Conservation (phyloP, 352 stramenopile species). For the Phytophthora citrophthora region DNA sequence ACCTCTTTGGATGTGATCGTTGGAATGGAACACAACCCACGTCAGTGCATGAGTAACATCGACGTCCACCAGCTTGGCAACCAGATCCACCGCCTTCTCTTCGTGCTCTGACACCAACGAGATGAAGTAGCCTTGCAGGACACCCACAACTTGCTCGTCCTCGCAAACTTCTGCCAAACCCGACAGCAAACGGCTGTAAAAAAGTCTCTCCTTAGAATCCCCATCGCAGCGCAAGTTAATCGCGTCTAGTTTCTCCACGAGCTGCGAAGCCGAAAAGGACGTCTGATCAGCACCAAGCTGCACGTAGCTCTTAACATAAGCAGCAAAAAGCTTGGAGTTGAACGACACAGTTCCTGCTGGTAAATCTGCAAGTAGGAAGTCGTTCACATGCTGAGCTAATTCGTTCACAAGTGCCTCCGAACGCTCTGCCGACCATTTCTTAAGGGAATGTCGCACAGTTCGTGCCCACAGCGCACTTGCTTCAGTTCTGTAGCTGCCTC, state of each 20-base stretch:
- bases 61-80: slow-evolving; percentile 65
- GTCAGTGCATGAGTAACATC: slow-evolving; percentile 79
- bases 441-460: slow-evolving; percentile 42
- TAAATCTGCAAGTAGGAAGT: slow-evolving; percentile 43
- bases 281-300: slow-evolving; percentile 46
- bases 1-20: slow-evolving; percentile 22
- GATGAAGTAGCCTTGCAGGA: slow-evolving; percentile 52
- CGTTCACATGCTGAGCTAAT: slow-evolving; percentile 62
- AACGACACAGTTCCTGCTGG: slow-evolving; percentile 34
- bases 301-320: slow-evolving; percentile 59
- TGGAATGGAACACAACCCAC: slow-evolving; percentile 72
- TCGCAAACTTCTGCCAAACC: slow-evolving; percentile 68
- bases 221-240: slow-evolving; percentile 51
- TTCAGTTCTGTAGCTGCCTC: slow-evolving; percentile 56
- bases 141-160: slow-evolving; percentile 41
- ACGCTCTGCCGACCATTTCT: slow-evolving; percentile 47
- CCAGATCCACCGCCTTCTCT: slow-evolving; percentile 32
- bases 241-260: slow-evolving; percentile 60
- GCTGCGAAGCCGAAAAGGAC: slow-evolving; percentile 34
- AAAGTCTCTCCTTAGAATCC: slow-evolving; percentile 25
- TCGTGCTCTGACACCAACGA: slow-evolving; percentile 35
- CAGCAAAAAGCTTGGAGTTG: slow-evolving; percentile 56
- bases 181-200: slow-evolving; percentile 60
- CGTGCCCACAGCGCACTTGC: slow-evolving; percentile 56
- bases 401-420: slow-evolving; percentile 50